These are phyloP conservation scores for Selenicereus undatus DNA, from an alignment of 148 eudicot genomes.

Conservation along the genomic window DNA sequence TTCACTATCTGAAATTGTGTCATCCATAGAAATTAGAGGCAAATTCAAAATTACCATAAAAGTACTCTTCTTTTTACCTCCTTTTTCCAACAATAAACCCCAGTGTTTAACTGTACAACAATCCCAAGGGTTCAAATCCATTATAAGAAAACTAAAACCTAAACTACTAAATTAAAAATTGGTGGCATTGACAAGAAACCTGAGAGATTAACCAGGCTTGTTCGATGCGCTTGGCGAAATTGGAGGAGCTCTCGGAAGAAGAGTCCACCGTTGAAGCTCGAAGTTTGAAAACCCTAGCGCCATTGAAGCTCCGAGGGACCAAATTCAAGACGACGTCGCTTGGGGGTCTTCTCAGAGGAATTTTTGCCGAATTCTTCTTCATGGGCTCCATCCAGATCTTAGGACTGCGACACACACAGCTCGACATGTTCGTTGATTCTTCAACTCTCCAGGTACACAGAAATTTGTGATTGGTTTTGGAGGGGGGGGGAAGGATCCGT, in stretches of 20 bases:
- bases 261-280: conserved; percentile 60
- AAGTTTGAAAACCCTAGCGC: conserved; percentile 25
- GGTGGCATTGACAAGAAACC: conserved; percentile 27
- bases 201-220: conserved; percentile 77
- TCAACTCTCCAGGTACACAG: neutral
- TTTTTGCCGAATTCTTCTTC: neutral
- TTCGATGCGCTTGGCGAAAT: conserved; percentile 66
- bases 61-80: neutral
- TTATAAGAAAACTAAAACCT: neutral
- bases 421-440: conserved; percentile 19
- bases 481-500: neutral
- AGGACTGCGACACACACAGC: conserved; percentile 20
- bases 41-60: neutral
- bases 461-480: neutral
- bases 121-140: neutral
- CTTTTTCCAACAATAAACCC: neutral
- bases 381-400: conserved; percentile 16
- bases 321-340: conserved; percentile 19
- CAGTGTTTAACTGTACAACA: neutral
- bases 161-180: neutral
- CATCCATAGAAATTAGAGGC: neutral
- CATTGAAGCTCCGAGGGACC: conserved; percentile 1
- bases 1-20: neutral
- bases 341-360: neutral
- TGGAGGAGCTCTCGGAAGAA: conserved; percentile 47